These are phyloP conservation scores for Vigna trinervia DNA, from an alignment of 306 rosid species.

Conservation along the genomic window DNA sequence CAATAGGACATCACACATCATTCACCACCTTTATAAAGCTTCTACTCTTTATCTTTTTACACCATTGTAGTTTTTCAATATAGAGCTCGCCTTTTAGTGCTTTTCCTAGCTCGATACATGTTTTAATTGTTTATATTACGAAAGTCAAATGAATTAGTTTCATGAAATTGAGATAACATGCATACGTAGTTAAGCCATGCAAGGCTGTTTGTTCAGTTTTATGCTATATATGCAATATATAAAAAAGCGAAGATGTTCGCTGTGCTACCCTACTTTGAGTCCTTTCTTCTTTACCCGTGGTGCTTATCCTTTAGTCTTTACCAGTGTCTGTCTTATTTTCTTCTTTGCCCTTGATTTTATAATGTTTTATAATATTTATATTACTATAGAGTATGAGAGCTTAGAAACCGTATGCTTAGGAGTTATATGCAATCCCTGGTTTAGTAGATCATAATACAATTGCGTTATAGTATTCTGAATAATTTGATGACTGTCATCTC, in stretches of 20 bases:
- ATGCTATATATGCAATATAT: neutral
- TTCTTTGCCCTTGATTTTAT: slow-evolving; percentile 2
- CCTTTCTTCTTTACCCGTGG: slow-evolving; percentile 11
- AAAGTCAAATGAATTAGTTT: neutral
- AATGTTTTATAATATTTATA: neutral
- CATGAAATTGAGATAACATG: neutral
- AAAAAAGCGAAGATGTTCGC: slow-evolving; percentile 3
- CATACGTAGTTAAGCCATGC: neutral
- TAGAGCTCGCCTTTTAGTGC: too few species aligned
- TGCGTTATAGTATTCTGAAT: neutral
- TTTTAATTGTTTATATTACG: neutral
- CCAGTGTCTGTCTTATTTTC: neutral
- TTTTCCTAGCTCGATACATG: too few species aligned
- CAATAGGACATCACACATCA: too few species aligned
- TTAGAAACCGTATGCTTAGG: neutral
- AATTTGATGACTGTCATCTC: neutral
- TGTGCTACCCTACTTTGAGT: slow-evolving; percentile 18
- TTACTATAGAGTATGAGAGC: neutral
- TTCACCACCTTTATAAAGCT: too few species aligned
- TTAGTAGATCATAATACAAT: neutral
- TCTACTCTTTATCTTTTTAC: too few species aligned
- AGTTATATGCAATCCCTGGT: neutral
- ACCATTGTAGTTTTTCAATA: too few species aligned
- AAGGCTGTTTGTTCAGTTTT: neutral
- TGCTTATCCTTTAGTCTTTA: neutral